A percentile compares a stretch with the other conserved stretches of the same genome.
phyloP scores from a whole-genome alignment of 345 rosid genomes.

The Rubroshorea leprosula region DNA sequence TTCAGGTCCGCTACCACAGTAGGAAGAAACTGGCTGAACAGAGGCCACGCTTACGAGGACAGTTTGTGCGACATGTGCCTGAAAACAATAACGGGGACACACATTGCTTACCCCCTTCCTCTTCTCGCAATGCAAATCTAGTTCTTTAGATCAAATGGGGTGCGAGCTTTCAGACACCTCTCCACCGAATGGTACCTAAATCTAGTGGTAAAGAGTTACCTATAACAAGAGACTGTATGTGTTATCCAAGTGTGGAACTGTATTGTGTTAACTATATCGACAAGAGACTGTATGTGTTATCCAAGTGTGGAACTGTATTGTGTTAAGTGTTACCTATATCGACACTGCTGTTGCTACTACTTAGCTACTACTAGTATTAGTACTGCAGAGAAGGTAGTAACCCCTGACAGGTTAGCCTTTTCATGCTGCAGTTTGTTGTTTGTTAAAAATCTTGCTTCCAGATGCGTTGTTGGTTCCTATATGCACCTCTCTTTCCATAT shows the following conservation, averaged over 20 bases:
- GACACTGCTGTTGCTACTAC: no score
- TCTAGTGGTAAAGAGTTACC: background rate
- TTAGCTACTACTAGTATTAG: no score
- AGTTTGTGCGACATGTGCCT: slow-evolving; percentile 37
- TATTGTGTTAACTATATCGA: background rate
- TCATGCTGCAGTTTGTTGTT: no score
- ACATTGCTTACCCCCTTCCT: slow-evolving; percentile 14
- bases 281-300: no score
- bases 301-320: no score
- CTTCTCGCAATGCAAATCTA: background rate
- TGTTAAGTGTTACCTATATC: no score
- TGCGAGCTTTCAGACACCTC: slow-evolving; percentile 3
- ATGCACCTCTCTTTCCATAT: no score
- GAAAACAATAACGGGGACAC: slow-evolving; percentile 22
- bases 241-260: background rate
- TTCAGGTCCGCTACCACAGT: slow-evolving; percentile 53
- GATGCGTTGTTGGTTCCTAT: no score
- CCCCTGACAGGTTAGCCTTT: no score
- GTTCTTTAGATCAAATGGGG: slow-evolving; percentile 7
- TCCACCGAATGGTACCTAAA: slow-evolving; percentile 5
- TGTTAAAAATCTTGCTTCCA: no score
- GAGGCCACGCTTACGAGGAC: slow-evolving; percentile 49
- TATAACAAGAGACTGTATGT: background rate
- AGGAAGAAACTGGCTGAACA: slow-evolving; percentile 54
- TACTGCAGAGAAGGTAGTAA: no score